Evolutionary conservation across 305 asterid genomes (phyloP).

Genomic region (Fraxinus angustifolia): DNA sequence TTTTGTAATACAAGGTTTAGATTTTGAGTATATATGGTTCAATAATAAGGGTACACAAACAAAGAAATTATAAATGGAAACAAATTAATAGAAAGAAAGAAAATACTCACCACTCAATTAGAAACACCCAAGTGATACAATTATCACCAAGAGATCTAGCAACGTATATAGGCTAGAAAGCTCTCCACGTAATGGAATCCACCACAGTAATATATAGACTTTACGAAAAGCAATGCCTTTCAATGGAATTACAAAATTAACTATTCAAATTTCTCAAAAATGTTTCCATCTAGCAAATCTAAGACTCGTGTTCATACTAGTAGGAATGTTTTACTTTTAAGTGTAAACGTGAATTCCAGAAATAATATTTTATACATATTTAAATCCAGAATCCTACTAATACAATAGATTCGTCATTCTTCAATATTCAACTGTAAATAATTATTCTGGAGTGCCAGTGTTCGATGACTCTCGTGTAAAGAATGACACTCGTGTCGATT

Average conservation of each 20-base stretch:
- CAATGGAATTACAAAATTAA: background rate
- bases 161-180: background rate
- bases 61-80: background rate
- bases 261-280: background rate
- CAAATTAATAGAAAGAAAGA: background rate
- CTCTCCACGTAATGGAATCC: background rate
- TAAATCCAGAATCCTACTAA: background rate
- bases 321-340: background rate
- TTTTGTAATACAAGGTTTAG: background rate
- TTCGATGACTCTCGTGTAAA: background rate
- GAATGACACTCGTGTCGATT: background rate
- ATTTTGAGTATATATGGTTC: background rate
- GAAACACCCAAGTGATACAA: background rate
- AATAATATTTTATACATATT: background rate
- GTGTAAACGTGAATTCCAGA: background rate
- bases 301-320: background rate
- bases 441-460: background rate
- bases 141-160: background rate
- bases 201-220: background rate
- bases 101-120: background rate
- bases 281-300: background rate
- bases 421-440: background rate
- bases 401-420: background rate
- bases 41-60: background rate
- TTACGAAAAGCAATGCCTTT: background rate